These are phyloP conservation scores for Schizophyllum amplum DNA, from an alignment of 1,284 basidiomycete species.

Conservation along the genomic window DNA sequence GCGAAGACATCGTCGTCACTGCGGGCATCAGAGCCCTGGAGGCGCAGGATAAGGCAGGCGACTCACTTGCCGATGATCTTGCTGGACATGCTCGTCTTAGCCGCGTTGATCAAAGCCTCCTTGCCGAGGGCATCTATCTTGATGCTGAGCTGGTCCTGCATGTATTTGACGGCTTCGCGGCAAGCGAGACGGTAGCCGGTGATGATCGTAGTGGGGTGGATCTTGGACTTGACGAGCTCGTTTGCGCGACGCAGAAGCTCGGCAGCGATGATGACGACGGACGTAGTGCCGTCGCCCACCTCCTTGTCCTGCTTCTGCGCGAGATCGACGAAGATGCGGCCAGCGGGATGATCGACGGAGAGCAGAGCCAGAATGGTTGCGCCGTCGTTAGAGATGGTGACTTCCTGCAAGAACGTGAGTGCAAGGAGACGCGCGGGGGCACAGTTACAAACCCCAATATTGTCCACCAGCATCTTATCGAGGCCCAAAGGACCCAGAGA, in stretches of 20 bases:
- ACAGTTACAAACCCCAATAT: conserved; percentile 69
- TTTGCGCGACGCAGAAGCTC: conserved; percentile 94
- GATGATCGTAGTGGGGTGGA: conserved; percentile 99
- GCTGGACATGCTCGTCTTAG: conserved; percentile 98
- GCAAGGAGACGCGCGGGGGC: background rate
- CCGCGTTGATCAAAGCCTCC: conserved; percentile 92
- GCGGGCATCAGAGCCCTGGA: conserved; percentile 5
- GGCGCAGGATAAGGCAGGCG: conserved; percentile 5
- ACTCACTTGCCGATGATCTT: conserved; percentile 96
- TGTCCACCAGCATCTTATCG: conserved; percentile 98
- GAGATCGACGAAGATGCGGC: conserved; percentile 94
- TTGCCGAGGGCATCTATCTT: conserved; percentile 90
- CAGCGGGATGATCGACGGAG: conserved; percentile 91
- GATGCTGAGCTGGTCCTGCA: conserved; percentile 95
- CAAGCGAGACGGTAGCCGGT: conserved; percentile 97
- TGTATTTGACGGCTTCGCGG: conserved; percentile 95
- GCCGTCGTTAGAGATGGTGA: conserved; percentile 99
- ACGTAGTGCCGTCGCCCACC: conserved; percentile 98
- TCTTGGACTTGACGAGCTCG: conserved; percentile 97
- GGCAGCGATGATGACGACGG: conserved; percentile 95
- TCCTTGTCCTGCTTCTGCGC: conserved; percentile 99
- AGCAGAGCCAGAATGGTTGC: conserved; percentile 94
- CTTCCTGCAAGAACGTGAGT: conserved; percentile 55
- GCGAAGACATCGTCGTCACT: conserved; percentile 99
- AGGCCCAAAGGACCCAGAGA: conserved; percentile 93